phyloP scores from a whole-genome alignment of 2,329 filamentous ascomycete genomes.

The Colletotrichum liriopes region DNA sequence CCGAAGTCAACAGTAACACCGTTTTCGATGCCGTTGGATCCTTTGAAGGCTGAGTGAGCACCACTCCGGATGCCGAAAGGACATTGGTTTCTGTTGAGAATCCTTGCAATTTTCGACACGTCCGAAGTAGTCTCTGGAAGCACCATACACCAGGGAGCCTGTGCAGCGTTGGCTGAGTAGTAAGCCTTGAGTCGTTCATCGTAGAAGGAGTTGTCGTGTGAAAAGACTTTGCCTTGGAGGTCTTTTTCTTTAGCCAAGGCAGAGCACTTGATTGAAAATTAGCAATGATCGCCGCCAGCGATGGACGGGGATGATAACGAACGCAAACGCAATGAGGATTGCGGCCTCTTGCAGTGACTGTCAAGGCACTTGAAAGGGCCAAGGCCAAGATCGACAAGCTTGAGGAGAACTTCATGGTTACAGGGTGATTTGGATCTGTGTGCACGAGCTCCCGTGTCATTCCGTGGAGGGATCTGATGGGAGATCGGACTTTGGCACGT shows the following conservation, averaged over 20 bases:
- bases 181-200: constrained; percentile 47
- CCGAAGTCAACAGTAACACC: constrained; percentile 49
- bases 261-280: constrained; percentile 45
- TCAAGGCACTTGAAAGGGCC: constrained; percentile 1
- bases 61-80: constrained; percentile 50
- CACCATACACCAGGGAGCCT: constrained; percentile 48
- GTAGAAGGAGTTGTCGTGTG: constrained; percentile 44
- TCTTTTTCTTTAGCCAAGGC: constrained; percentile 43
- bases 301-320: background rate
- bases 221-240: constrained; percentile 47
- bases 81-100: constrained; percentile 45
- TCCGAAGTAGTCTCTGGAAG: constrained; percentile 33
- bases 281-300: background rate
- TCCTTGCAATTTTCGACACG: constrained; percentile 44
- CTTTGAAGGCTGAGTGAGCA: constrained; percentile 47
- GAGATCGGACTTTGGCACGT: constrained; percentile 6
- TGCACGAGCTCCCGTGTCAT: background rate
- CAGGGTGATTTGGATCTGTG: background rate
- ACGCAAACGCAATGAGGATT: constrained; percentile 28
- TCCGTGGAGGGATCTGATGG: constrained; percentile 6
- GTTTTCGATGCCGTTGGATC: constrained; percentile 46
- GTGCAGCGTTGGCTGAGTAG: constrained; percentile 52
- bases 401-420: constrained; percentile 24
- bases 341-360: constrained; percentile 10
- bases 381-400: constrained; percentile 22